Base-by-base conservation (phyloP, 1,139 yeast genomes). In the Barnettozyma hawaiiensis region DNA sequence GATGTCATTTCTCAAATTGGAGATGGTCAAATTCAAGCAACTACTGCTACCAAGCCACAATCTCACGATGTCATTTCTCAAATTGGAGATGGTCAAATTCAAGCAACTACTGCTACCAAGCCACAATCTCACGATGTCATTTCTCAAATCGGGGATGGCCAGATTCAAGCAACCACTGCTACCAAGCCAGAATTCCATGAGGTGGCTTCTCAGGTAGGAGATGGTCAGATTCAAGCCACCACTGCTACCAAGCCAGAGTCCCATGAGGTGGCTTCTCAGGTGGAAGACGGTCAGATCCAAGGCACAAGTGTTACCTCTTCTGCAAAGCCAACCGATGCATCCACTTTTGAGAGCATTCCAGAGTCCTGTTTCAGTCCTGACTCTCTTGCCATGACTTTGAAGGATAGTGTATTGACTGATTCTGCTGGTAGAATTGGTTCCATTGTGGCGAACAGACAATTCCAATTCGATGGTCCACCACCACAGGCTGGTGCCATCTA, bases 401-500 rank as follows among this genome's bases (percentile, higher is more conserved):
- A 70, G 40, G 71, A 63, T 42, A 67, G 78, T 52, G 59, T 77
- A 47, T 70, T 83, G 62, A 71, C 67, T 39, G 92, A 83, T 59
- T 59, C 73, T 39, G 54, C 67, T 44, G 85, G 85, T 45, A 78
- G 92, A 75, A 69, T 82, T 54, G 90, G 90, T 58, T 78, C 87
- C 46, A 81, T 83, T 65, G 90, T 83, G 54, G 84, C 89, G 49
- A 82, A 82, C 79, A 76, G 82, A 70, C 92, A 83, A 71, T 82
- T 83, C 80, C 92, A 83, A 70, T 83, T 83, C 58, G 90, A 83
- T 61, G 92, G 90, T 63, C 92, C 92, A 54, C 87, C 89, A 66
- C 90, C 92, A 58, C 92, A 84, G 73, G 90, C 90, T 47, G 94
- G 92, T 65, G 75, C 89, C 54, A 78, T 83, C 64, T 82, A 79